Evolutionary conservation across 192 early-diverging fungal species (phyloP).

Genomic region (Entomortierella lignicola): DNA sequence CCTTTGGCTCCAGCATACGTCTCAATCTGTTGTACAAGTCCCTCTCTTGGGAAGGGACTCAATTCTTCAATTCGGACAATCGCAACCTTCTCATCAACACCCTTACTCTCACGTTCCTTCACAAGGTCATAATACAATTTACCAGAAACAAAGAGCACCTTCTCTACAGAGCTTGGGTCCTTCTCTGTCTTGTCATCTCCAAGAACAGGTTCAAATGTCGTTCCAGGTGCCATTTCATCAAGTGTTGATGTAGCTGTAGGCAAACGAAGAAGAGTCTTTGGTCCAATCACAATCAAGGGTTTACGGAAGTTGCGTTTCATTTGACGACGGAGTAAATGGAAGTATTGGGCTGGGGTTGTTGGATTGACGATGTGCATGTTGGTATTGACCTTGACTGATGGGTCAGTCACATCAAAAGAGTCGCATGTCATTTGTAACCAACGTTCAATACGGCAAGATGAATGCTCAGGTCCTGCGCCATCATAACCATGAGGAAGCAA

Average conservation of each 20-base stretch:
- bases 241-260: conserved; percentile 77
- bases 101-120: conserved; percentile 76
- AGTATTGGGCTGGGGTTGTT: conserved; percentile 96
- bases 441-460: conserved; percentile 89
- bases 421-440: conserved; percentile 95
- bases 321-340: conserved; percentile 95
- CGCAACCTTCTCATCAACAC: conserved; percentile 71
- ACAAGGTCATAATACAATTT: conserved; percentile 94
- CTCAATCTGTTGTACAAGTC: conserved; percentile 70
- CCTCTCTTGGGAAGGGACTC: conserved; percentile 86
- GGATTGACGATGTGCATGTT: conserved; percentile 95
- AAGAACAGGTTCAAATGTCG: conserved; percentile 86
- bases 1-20: conserved; percentile 71
- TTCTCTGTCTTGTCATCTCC: conserved; percentile 64
- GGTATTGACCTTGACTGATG: conserved; percentile 72
- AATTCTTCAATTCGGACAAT: conserved; percentile 93
- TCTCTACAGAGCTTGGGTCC: conserved; percentile 60
- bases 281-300: conserved; percentile 88
- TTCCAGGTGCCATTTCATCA: conserved; percentile 86
- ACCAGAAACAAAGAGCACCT: conserved; percentile 89
- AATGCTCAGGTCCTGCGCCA: conserved; percentile 96
- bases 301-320: conserved; percentile 91
- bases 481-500: conserved; percentile 96
- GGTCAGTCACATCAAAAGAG: conserved; percentile 70
- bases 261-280: conserved; percentile 77